Evolutionary conservation across 495 filamentous ascomycete genomes (phyloP).

Genomic region (Pyrenopolyporus hunteri): DNA sequence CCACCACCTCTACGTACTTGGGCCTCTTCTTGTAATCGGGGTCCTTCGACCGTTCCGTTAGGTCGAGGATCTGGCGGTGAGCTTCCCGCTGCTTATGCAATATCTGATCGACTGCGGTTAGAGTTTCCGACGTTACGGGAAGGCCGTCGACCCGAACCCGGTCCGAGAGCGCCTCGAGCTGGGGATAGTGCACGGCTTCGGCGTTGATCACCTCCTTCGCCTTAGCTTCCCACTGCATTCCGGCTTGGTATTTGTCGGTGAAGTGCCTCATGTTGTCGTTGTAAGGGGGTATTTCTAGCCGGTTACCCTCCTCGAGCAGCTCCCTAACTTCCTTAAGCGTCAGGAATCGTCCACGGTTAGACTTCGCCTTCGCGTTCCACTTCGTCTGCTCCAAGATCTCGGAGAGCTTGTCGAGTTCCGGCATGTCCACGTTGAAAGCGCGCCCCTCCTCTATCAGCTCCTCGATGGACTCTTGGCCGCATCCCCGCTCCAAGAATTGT

Average conservation of each 20-base stretch:
- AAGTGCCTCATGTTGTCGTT: slow-evolving; percentile 79
- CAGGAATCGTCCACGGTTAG: slow-evolving; percentile 64
- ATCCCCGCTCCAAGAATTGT: slow-evolving; percentile 63
- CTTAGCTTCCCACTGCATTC: slow-evolving; percentile 90
- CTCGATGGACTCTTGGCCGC: slow-evolving; percentile 74
- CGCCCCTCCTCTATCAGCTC: slow-evolving; percentile 87
- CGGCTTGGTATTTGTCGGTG: slow-evolving; percentile 73
- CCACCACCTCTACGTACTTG: slow-evolving; percentile 86
- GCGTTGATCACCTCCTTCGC: slow-evolving; percentile 91
- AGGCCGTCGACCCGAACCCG: slow-evolving; percentile 74
- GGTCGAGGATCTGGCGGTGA: slow-evolving; percentile 79
- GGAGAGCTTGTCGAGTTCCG: slow-evolving; percentile 86
- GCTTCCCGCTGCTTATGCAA: slow-evolving; percentile 96
- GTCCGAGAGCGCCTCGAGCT: slow-evolving; percentile 86
- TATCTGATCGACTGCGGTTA: slow-evolving; percentile 86
- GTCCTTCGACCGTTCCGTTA: slow-evolving; percentile 78
- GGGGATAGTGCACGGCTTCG: slow-evolving; percentile 88
- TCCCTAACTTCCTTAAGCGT: slow-evolving; percentile 78
- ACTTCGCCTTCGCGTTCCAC: slow-evolving; percentile 82
- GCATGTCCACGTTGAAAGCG: slow-evolving; percentile 91
- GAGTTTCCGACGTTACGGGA: slow-evolving; percentile 81
- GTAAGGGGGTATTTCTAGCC: slow-evolving; percentile 74
- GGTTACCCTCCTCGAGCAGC: slow-evolving; percentile 74
- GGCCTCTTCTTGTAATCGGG: slow-evolving; percentile 79
- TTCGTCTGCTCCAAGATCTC: slow-evolving; percentile 81